Evolutionary conservation across 1,284 basidiomycete genomes (phyloP).

Genomic region (Ustilago tritici): DNA sequence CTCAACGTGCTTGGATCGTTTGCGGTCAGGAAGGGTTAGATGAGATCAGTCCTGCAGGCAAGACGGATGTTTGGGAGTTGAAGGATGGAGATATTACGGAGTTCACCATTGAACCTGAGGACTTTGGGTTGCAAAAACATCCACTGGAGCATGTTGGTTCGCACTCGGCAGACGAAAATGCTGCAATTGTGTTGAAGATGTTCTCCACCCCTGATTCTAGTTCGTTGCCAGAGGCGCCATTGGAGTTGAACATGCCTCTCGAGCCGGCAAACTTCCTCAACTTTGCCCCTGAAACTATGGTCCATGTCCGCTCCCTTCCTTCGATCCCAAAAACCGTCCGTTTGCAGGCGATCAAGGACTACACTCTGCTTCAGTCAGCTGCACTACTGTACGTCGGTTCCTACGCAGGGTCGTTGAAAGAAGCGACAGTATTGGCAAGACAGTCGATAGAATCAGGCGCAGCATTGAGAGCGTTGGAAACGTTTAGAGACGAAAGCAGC

Average conservation of each 20-base stretch:
- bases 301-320: conserved; percentile 35
- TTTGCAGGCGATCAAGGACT: conserved; percentile 60
- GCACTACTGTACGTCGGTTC: conserved; percentile 65
- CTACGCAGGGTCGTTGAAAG: conserved; percentile 30
- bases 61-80: conserved; percentile 76
- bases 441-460: conserved; percentile 43
- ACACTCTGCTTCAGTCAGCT: conserved; percentile 64
- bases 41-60: conserved; percentile 87
- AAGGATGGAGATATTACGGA: conserved; percentile 52
- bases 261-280: conserved; percentile 30
- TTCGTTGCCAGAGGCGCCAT: conserved; percentile 12
- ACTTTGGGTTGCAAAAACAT: conserved; percentile 61
- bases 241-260: conserved; percentile 14
- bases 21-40: conserved; percentile 92
- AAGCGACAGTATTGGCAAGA: conserved; percentile 33
- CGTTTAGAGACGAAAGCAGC: conserved; percentile 42
- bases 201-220: conserved; percentile 35
- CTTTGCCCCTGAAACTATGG: conserved; percentile 32
- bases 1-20: conserved; percentile 87
- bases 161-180: conserved; percentile 58
- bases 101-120: conserved; percentile 54
- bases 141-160: conserved; percentile 59
- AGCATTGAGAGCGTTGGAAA: conserved; percentile 49
- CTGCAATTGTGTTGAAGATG: conserved; percentile 59
- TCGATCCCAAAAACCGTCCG: conserved; percentile 55